Base-by-base conservation (phyloP, 768 basidiomycete species). In the Roridomyces roridus region DNA sequence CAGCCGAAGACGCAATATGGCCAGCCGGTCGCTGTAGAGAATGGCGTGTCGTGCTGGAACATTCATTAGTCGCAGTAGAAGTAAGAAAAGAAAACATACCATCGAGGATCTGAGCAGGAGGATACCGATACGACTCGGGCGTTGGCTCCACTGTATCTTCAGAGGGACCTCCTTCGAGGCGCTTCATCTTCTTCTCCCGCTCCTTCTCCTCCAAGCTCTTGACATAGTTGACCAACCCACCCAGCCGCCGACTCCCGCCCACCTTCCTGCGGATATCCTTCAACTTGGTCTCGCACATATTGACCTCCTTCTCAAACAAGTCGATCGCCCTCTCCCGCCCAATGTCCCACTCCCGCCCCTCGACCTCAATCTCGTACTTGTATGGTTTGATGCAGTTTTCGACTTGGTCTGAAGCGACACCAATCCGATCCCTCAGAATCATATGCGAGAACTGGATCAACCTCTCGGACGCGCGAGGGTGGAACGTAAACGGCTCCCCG, bases 301-400 rank as follows among this genome's bases (percentile, higher is more conserved):
- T 67, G 34, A 92, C 76, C 80, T 99, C 97, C 67, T 85, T 86
- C 74, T 93, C 89, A 64, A 96, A 91, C 63, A 96, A 76, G 50
- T 85, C 84, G 52, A 93, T 82, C 1, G 93, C 85, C 46, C 85
- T 78, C 63, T 81, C 82, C 45, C 96, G 78, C 0, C 97, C 97
- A 2, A 78, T 68, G 64, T 93, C 92, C 97, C 97, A 99, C 71
- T 99, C 97, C 37, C 88, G 78, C 14, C 85, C 82, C 60, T 98
- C 95, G 14, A 98, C 90, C 69, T 99, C 97, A 24, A 98, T 88
- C 68, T 98, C 96, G 68, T 97, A 96, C 78, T 99, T 99, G 83
- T 86, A 98, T 25, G 96, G 97, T 74, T 99, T 99, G 80, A 99
- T 98, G 73, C 94, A 96, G 72, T 98, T 99, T 79, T 99, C 97